Conservation (phyloP, 78 protist genomes). For the Salpingoeca rosetta region DNA sequence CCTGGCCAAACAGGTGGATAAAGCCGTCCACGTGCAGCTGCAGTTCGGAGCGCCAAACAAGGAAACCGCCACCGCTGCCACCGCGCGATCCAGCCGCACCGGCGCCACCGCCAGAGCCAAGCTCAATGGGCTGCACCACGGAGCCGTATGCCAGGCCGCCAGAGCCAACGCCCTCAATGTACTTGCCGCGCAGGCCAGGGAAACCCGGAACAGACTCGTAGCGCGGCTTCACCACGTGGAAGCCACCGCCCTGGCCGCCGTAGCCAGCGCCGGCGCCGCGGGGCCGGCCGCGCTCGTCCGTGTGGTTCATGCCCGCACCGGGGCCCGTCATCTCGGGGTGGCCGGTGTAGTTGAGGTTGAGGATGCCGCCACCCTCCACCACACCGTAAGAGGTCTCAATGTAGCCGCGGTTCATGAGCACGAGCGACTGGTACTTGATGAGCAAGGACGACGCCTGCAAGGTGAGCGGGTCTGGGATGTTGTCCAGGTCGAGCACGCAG, state of each 20-base stretch:
- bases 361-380: background rate
- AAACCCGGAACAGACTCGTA: background rate
- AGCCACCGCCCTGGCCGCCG: background rate
- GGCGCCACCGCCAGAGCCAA: background rate
- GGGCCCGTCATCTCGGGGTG: background rate
- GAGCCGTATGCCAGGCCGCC: background rate
- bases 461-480: background rate
- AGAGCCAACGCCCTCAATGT: background rate
- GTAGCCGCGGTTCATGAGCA: background rate
- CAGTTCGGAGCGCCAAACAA: background rate
- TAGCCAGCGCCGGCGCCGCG: background rate
- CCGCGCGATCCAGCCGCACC: too few relatives aligned
- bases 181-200: background rate
- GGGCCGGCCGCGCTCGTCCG: background rate
- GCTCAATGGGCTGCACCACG: background rate
- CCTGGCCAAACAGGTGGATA: background rate
- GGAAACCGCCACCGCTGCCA: background rate
- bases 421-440: background rate
- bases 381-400: background rate
- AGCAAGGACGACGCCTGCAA: background rate
- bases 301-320: background rate
- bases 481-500: background rate
- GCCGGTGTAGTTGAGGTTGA: background rate
- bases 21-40: background rate
- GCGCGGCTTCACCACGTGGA: background rate